Evolutionary conservation across 2,329 filamentous ascomycete species (phyloP), one percentile per base, ranked within the genome.

Genomic region (Paracamarosporium sp.): DNA sequence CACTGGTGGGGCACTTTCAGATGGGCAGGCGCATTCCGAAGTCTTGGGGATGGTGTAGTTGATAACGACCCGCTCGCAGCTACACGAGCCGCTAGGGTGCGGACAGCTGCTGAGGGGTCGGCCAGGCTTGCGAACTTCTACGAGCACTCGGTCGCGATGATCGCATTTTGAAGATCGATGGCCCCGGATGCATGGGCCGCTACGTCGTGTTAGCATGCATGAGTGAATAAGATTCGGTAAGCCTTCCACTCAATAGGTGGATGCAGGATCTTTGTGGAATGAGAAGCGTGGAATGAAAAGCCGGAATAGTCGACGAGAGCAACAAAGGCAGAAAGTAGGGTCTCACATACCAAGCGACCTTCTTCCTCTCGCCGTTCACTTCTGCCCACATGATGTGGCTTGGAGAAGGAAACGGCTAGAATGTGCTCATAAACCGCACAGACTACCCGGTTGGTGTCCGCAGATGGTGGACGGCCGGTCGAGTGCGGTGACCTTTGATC

Each of bases 131-230:
- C 88, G 85, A 15, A 92, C 89, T 22, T 87, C 86, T 3, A 90
- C 81, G 82, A 91, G 86, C 31, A 90, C 78, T 57, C 89, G 85
- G 66, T 90, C 88, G 62, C 83, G 82, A 59, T 92, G 89, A 46
- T 85, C 88, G 75, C 89, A 92, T 80, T 90, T 90, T 51, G 89
- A 90, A 28, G 89, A 91, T 67, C 89, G 87, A 75, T 92, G 89
- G 55, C 89, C 89, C 69, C 89, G 87, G 66, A 91, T 91, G 73
- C 89, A 91, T 70, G 89, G 88, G 81, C 86, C 86, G 76, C 89
- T 91, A 66, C 45, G 55, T 46, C 24, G 36, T 2, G 57, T 69
- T 48, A 72, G 65, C 54, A 44, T 45, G 28, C 45, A 45, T 33
- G 45, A 44, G 31, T 38, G 33, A 43, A 28, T n/a, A 8, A 45